Percentiles rank a stretch among this genome's conserved stretches.
Evolutionary conservation across 768 basidiomycete species (phyloP).

Genomic region (Clitopilus passeckerianus): DNA sequence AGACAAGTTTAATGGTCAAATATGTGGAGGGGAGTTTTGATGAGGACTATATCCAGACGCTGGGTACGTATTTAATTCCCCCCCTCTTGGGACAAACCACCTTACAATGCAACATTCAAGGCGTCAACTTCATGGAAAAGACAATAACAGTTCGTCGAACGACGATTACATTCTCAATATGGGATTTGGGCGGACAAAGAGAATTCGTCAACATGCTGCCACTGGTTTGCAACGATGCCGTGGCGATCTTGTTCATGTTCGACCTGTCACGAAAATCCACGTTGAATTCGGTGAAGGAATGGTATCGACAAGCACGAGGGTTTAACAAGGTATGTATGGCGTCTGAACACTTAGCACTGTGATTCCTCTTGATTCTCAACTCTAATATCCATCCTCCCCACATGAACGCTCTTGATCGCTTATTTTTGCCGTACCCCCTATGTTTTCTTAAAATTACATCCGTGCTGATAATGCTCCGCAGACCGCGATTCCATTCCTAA

Average conservation of each 20-base stretch:
- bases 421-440: neutral
- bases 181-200: slow-evolving; percentile 95
- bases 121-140: slow-evolving; percentile 99
- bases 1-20: slow-evolving; percentile 99
- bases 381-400: neutral
- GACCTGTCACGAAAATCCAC: slow-evolving; percentile 97
- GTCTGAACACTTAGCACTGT: neutral
- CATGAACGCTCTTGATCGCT: neutral
- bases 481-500: slow-evolving; percentile 98
- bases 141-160: slow-evolving; percentile 97
- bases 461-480: slow-evolving; percentile 22
- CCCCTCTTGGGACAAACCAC: slow-evolving; percentile 2
- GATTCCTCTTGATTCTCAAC: neutral
- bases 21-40: slow-evolving; percentile 99
- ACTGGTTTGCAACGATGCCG: slow-evolving; percentile 98
- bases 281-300: slow-evolving; percentile 97
- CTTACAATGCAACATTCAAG: slow-evolving; percentile 22
- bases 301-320: slow-evolving; percentile 98
- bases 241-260: slow-evolving; percentile 99
- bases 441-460: neutral
- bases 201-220: slow-evolving; percentile 99
- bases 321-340: slow-evolving; percentile 85
- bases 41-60: slow-evolving; percentile 99
- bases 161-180: slow-evolving; percentile 99
- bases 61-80: slow-evolving; percentile 52